A percentile compares a stretch with the other conserved stretches of the same genome.
These are phyloP conservation scores for Cyberlindnera misumaiensis DNA, from an alignment of 805 yeast genomes.

Conservation along the genomic window DNA sequence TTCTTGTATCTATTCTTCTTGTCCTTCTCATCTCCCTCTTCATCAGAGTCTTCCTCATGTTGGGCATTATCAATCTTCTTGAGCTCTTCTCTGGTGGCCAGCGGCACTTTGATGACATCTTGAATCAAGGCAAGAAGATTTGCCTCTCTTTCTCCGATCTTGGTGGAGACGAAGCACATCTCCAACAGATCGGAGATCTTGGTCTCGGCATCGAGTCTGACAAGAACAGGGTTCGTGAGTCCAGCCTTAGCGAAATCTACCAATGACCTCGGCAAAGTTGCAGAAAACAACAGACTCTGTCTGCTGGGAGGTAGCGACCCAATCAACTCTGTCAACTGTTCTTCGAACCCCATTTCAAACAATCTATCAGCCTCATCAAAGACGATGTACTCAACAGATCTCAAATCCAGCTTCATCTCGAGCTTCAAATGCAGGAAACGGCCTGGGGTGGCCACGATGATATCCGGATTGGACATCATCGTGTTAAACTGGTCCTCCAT, in stretches of 20 bases:
- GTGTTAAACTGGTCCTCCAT: conserved; percentile 90
- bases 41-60: conserved; percentile 34
- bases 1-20: conserved; percentile 25
- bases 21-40: conserved; percentile 42
- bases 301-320: conserved; percentile 76
- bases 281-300: conserved; percentile 88
- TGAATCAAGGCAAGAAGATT: conserved; percentile 70
- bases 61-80: conserved; percentile 43
- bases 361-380: conserved; percentile 97
- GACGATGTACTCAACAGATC: conserved; percentile 80
- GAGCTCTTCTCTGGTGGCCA: conserved; percentile 65
- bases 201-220: conserved; percentile 87
- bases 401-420: conserved; percentile 86
- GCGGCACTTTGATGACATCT: conserved; percentile 78
- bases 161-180: conserved; percentile 79
- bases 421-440: conserved; percentile 91
- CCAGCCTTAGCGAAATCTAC: conserved; percentile 99
- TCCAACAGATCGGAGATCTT: conserved; percentile 87
- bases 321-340: conserved; percentile 82
- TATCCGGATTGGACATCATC: conserved; percentile 93
- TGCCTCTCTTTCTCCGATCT: conserved; percentile 85
- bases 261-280: conserved; percentile 85
- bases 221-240: conserved; percentile 82
- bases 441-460: conserved; percentile 96
- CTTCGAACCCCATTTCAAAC: conserved; percentile 94